Conservation (phyloP, 345 rosid species). For the sweet orange (Citrus sinensis) region DVS_A1.0 CM039168.1:23265001-23265500, state of each 20-base stretch:
- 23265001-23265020: neutral
- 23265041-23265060: neutral
- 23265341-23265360: neutral
- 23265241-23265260: neutral
- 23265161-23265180: neutral
- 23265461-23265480: neutral
- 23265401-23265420: neutral
- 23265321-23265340: neutral
- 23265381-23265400: neutral
- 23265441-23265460: neutral
- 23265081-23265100: neutral
- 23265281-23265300: neutral
- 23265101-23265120: neutral
- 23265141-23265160: no score
- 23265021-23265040: neutral
- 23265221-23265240: neutral
- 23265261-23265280: neutral
- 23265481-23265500: neutral
- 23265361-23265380: neutral
- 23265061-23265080: neutral
- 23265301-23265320: neutral
- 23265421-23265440: neutral
- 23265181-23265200: neutral
- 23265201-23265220: neutral
- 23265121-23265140: neutral